Percentiles rank a stretch among this genome's conserved stretches.
These are phyloP conservation scores for Suillus cothurnatus DNA, from an alignment of 768 basidiomycete genomes.

Conservation along the genomic window DNA sequence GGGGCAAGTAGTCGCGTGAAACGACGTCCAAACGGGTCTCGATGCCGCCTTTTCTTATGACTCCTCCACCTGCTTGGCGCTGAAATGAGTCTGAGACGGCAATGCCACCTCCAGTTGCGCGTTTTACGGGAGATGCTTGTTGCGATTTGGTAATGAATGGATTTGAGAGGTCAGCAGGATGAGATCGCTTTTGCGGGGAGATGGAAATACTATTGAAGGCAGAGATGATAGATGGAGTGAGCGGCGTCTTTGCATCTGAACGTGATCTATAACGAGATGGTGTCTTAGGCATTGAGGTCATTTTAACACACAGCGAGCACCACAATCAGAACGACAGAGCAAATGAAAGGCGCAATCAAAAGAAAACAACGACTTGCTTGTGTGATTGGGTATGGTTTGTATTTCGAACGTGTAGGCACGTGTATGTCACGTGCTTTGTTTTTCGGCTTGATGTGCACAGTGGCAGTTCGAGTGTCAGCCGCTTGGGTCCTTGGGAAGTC, in stretches of 20 bases:
- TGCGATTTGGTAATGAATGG: constrained; percentile 63
- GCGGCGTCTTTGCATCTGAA: constrained; percentile 51
- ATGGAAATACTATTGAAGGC: constrained; percentile 41
- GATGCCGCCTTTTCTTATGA: constrained; percentile 76
- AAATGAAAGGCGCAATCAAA: neutral
- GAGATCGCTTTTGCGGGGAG: constrained; percentile 33
- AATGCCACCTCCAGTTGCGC: constrained; percentile 48
- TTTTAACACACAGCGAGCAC: constrained; percentile 6
- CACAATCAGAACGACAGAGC: neutral
- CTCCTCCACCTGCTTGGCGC: constrained; percentile 62
- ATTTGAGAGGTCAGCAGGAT: constrained; percentile 55
- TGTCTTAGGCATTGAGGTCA: constrained; percentile 42
- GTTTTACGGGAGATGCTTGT: constrained; percentile 67
- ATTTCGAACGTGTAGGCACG: constrained; percentile 14
- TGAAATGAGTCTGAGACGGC: constrained; percentile 55
- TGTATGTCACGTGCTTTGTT: constrained; percentile 22
- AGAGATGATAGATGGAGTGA: constrained; percentile 46
- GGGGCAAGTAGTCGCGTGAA: constrained; percentile 76
- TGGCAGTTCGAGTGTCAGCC: neutral
- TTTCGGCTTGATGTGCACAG: neutral
- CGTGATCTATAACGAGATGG: constrained; percentile 50
- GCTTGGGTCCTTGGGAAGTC: neutral
- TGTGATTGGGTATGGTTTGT: neutral
- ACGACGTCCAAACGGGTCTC: constrained; percentile 80
- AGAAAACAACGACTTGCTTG: neutral